Evolutionary conservation across 2,329 filamentous ascomycete species (phyloP).

Genomic region (Penicillium sp.): DNA sequence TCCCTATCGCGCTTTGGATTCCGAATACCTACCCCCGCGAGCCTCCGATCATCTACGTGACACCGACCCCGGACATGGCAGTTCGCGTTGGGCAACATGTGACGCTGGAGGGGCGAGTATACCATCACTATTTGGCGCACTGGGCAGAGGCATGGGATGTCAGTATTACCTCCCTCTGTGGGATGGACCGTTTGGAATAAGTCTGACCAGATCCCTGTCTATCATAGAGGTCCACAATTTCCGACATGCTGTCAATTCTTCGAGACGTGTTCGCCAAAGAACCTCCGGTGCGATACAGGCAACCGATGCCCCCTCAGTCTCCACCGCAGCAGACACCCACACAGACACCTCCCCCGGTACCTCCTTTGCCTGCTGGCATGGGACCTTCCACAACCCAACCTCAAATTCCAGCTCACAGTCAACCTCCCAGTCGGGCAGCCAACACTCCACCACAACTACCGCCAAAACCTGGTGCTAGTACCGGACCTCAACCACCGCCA

Average conservation of each 20-base stretch:
- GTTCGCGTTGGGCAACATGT: constrained; percentile 94
- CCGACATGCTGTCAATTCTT: constrained; percentile 80
- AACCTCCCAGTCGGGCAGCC: constrained; percentile 16
- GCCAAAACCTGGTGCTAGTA: constrained; percentile 37
- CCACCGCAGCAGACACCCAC: constrained; percentile 38
- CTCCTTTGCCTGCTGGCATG: constrained; percentile 70
- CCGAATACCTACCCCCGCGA: constrained; percentile 87
- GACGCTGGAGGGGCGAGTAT: constrained; percentile 86
- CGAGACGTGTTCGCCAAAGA: constrained; percentile 91
- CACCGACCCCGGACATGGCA: constrained; percentile 82
- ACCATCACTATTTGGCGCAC: constrained; percentile 90
- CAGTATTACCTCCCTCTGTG: constrained; percentile 44
- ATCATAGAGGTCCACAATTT: constrained; percentile 72
- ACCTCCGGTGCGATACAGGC: constrained; percentile 81
- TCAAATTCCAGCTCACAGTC: constrained; percentile 33
- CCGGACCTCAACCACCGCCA: constrained; percentile 20
- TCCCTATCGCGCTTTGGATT: constrained; percentile 90
- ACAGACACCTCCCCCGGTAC: constrained; percentile 64
- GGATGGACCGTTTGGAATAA: not conserved
- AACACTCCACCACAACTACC: constrained; percentile 39
- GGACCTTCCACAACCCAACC: constrained; percentile 36
- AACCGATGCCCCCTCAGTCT: constrained; percentile 36
- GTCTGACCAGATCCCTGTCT: not conserved
- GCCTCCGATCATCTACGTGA: constrained; percentile 84
- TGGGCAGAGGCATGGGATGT: constrained; percentile 93